Evolutionary conservation across 306 rosid genomes (phyloP).

Genomic region (Medicago lupulina): DNA sequence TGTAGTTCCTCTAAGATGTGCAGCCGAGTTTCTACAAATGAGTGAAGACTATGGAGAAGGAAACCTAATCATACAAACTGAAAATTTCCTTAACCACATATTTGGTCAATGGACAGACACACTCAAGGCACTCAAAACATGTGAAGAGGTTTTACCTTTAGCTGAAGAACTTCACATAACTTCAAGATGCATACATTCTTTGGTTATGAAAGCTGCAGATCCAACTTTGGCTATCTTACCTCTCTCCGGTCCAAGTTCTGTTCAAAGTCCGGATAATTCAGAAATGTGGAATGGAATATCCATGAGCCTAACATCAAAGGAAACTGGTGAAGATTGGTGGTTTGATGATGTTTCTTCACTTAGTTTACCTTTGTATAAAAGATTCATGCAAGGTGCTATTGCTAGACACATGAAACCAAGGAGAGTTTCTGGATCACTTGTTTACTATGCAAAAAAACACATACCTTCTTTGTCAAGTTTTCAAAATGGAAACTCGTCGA

Average conservation of each 20-base stretch:
- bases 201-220: conserved; percentile 76
- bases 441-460: conserved; percentile 73
- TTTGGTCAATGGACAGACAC: conserved; percentile 81
- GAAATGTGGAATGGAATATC: conserved; percentile 77
- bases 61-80: conserved; percentile 69
- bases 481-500: conserved; percentile 51
- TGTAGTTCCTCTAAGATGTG: conserved; percentile 71
- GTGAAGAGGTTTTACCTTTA: conserved; percentile 65
- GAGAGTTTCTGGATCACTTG: conserved; percentile 68
- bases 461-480: conserved; percentile 62
- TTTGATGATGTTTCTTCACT: conserved; percentile 70
- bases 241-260: conserved; percentile 45
- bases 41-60: conserved; percentile 80
- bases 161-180: conserved; percentile 86
- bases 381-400: conserved; percentile 64
- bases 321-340: conserved; percentile 88
- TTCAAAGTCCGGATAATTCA: conserved; percentile 56
- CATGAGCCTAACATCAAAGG: conserved; percentile 42
- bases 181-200: conserved; percentile 76
- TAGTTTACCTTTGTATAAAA: conserved; percentile 62
- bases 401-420: conserved; percentile 65
- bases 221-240: conserved; percentile 70
- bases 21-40: conserved; percentile 82
- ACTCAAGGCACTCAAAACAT: conserved; percentile 72
- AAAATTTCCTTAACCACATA: conserved; percentile 66